These are phyloP conservation scores for Coemansia sp. DNA, from an alignment of 192 early-diverging fungal genomes.

Conservation along the genomic window DNA sequence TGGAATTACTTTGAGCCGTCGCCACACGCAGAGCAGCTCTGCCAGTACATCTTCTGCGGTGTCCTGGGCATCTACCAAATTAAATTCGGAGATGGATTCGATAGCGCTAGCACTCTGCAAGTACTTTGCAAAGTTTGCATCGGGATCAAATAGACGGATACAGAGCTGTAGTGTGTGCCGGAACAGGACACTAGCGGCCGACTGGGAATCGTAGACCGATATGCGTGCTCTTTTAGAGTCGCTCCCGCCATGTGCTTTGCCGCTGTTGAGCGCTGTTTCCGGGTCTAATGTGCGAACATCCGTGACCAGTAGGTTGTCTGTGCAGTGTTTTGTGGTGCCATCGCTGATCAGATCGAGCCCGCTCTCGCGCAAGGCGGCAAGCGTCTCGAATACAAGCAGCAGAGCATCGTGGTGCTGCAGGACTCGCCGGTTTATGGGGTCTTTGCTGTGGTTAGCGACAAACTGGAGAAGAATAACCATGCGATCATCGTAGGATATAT, in stretches of 20 bases:
- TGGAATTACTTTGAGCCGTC: conserved; percentile 8
- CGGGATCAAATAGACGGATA: conserved; percentile 20
- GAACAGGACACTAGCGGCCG: conserved; percentile 2
- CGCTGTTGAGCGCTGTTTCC: not conserved
- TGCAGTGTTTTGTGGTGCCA: not conserved
- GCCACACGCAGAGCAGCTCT: conserved; percentile 15
- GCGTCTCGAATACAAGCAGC: not conserved
- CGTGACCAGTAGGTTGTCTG: not conserved
- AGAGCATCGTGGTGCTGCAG: conserved; percentile 22
- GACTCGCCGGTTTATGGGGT: conserved; percentile 16
- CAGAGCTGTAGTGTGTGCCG: conserved; percentile 14
- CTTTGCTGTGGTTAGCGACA: conserved; percentile 10
- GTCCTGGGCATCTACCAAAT: conserved; percentile 11
- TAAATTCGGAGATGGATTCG: conserved; percentile 6
- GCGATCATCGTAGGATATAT: not conserved
- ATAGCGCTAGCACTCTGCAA: not conserved
- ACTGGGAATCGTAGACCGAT: too few species aligned
- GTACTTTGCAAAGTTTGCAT: conserved; percentile 9
- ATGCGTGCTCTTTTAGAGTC: too few species aligned
- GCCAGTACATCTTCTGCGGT: conserved; percentile 6
- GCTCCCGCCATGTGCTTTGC: too few species aligned
- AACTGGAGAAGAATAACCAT: conserved; percentile 17
- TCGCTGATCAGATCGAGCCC: conserved; percentile 11
- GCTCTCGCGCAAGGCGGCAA: conserved; percentile 10
- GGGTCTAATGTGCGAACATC: conserved; percentile 28